Conservation (phyloP, 2,329 filamentous ascomycete species). For the Cladobotryum protrusum region DNA sequence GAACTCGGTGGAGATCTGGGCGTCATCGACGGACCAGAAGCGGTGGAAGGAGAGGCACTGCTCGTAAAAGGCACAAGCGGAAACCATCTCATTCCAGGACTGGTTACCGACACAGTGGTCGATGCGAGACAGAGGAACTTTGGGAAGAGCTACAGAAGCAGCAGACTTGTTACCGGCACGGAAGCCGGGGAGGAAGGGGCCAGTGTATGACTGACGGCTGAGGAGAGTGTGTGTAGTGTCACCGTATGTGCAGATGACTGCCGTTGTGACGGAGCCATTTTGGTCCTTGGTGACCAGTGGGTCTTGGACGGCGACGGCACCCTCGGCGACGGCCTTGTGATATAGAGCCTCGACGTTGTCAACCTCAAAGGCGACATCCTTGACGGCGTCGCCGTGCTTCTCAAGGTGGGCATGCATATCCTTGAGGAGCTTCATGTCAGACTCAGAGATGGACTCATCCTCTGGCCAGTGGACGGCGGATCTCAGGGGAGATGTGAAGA, state of each 20-base stretch:
- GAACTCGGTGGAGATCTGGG: slow-evolving; percentile 87
- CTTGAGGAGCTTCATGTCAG: slow-evolving; percentile 59
- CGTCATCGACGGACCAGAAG: slow-evolving; percentile 96
- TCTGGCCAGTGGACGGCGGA: slow-evolving; percentile 47
- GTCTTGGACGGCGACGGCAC: slow-evolving; percentile 55
- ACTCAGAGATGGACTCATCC: slow-evolving; percentile 54
- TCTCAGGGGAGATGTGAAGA: slow-evolving; percentile 76
- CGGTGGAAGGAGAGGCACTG: slow-evolving; percentile 86
- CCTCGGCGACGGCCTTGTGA: slow-evolving; percentile 59
- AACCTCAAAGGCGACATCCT: slow-evolving; percentile 92
- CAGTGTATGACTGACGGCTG: slow-evolving; percentile 62
- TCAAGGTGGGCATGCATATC: slow-evolving; percentile 81
- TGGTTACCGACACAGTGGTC: slow-evolving; percentile 98
- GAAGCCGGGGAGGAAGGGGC: slow-evolving; percentile 80
- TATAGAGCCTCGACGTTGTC: slow-evolving; percentile 82
- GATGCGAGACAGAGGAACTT: slow-evolving; percentile 64
- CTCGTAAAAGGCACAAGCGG: slow-evolving; percentile 70
- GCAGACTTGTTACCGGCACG: slow-evolving; percentile 43
- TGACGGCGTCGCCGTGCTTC: slow-evolving; percentile 86
- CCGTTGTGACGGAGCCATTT: slow-evolving; percentile 62
- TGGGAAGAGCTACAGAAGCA: slow-evolving; percentile 46
- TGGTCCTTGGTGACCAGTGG: slow-evolving; percentile 52
- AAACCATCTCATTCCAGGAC: slow-evolving; percentile 82
- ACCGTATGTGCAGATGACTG: slow-evolving; percentile 85
- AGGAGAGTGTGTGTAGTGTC: slow-evolving; percentile 93